Evolutionary conservation across 2,329 filamentous ascomycete genomes (phyloP).

Genomic region (Claviceps monticola): DNA sequence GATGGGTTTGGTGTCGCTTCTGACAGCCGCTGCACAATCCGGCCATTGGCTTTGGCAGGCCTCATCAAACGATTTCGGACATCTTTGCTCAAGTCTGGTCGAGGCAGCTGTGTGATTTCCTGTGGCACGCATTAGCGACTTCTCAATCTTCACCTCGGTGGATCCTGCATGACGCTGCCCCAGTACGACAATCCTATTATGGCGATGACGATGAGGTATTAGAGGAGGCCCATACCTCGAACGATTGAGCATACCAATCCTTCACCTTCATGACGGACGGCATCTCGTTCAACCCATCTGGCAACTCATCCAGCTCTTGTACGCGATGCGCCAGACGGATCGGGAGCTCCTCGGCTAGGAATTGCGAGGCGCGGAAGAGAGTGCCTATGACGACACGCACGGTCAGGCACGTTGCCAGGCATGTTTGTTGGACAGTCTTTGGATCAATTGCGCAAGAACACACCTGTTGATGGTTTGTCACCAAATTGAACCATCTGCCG

Average conservation of each 20-base stretch:
- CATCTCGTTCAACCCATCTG: slow-evolving; percentile 96
- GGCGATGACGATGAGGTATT: neutral
- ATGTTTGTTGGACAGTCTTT: slow-evolving; percentile 23
- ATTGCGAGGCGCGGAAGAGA: slow-evolving; percentile 92
- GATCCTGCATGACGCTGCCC: neutral
- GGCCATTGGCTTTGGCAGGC: slow-evolving; percentile 42
- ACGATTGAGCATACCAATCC: slow-evolving; percentile 98
- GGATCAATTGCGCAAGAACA: slow-evolving; percentile 28
- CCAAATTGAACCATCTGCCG: slow-evolving; percentile 99
- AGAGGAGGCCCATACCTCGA: slow-evolving; percentile 54
- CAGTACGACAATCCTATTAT: neutral
- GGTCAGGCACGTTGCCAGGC: slow-evolving; percentile 4
- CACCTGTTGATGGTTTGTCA: slow-evolving; percentile 81
- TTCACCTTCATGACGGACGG: slow-evolving; percentile 88
- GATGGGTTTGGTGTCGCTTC: slow-evolving; percentile 86
- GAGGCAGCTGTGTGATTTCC: slow-evolving; percentile 83
- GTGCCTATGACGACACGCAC: slow-evolving; percentile 46
- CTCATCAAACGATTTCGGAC: slow-evolving; percentile 67
- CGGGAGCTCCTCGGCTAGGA: slow-evolving; percentile 93
- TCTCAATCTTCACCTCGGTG: neutral
- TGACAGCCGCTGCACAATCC: slow-evolving; percentile 57
- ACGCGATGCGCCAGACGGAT: slow-evolving; percentile 94
- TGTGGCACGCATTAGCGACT: slow-evolving; percentile 19
- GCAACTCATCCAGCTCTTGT: slow-evolving; percentile 80
- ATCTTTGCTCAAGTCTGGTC: slow-evolving; percentile 62